These are phyloP conservation scores for Cymbopogon flexuosus DNA, from an alignment of 202 grass and related monocot genomes.

Conservation along the genomic window DNA sequence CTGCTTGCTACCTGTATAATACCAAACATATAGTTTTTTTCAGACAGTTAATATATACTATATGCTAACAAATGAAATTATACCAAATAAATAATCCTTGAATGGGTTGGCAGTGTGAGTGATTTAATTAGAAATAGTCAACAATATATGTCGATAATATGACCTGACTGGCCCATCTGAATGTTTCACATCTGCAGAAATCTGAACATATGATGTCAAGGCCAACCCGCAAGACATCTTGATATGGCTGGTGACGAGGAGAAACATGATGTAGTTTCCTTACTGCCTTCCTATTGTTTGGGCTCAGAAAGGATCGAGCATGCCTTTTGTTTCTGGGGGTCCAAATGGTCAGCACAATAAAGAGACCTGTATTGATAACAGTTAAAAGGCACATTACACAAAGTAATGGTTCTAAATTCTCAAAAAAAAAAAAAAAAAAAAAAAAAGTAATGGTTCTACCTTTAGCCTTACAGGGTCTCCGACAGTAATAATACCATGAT, in stretches of 20 bases:
- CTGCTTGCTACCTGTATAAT: not conserved
- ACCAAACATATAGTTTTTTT: not conserved
- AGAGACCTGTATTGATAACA: not conserved
- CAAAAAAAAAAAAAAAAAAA: no score
- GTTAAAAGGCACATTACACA: not conserved
- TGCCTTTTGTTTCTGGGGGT: not conserved
- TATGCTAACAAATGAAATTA: not conserved
- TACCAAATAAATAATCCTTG: not conserved
- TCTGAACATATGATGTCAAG: constrained; percentile 77
- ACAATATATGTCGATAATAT: not conserved
- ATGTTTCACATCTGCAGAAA: constrained; percentile 44
- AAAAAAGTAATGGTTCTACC: not conserved
- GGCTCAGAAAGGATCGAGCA: not conserved
- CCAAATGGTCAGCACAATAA: constrained; percentile 6
- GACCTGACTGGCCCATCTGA: not conserved
- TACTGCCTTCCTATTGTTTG: not conserved
- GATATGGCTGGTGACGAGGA: constrained; percentile 17
- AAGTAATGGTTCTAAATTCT: not conserved
- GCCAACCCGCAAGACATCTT: constrained; percentile 34
- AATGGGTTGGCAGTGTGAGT: not conserved
- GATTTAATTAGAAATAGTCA: not conserved
- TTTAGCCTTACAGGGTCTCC: not conserved
- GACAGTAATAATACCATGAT: not conserved
- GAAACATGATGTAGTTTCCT: not conserved
- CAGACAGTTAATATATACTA: not conserved